phyloP scores from a whole-genome alignment of 2,329 filamentous ascomycete species.

The Sarocladium strictum region DNA sequence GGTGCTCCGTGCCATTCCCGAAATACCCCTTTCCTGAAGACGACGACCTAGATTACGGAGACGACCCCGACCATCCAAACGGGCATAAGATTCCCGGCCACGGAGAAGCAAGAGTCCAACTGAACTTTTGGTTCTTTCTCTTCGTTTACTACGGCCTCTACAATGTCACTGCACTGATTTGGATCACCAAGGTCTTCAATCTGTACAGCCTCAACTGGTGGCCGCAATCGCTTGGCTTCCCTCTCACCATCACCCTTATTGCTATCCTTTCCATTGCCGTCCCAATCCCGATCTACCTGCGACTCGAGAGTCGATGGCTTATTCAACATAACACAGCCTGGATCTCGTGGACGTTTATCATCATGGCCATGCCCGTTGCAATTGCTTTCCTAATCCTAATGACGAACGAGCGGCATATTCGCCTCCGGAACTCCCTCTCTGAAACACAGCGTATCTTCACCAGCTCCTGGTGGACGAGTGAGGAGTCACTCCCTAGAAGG shows the following conservation, averaged over 20 bases:
- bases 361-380: conserved; percentile 63
- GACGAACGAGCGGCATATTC: conserved; percentile 57
- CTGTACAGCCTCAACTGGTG: conserved; percentile 68
- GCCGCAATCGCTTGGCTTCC: conserved; percentile 59
- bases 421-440: conserved; percentile 53
- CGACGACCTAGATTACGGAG: conserved; percentile 17
- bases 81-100: conserved; percentile 50
- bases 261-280: conserved; percentile 52
- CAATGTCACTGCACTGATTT: conserved; percentile 60
- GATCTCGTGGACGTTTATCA: conserved; percentile 64
- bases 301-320: conserved; percentile 45
- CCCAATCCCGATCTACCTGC: conserved; percentile 55
- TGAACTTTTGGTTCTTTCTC: conserved; percentile 69
- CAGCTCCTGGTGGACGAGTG: conserved; percentile 55
- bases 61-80: conserved; percentile 15
- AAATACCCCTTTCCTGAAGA: conserved; percentile 49
- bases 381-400: conserved; percentile 60
- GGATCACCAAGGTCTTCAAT: conserved; percentile 69
- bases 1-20: conserved; percentile 62
- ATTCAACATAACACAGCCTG: conserved; percentile 60
- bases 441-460: conserved; percentile 65
- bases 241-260: conserved; percentile 56
- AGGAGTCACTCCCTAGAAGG: conserved; percentile 38
- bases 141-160: conserved; percentile 66
- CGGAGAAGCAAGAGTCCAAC: conserved; percentile 55